A percentile compares a stretch with the other conserved stretches of the same genome.
Conservation (phyloP, 148 eudicot genomes). For the Arbutus unedo region DNA sequence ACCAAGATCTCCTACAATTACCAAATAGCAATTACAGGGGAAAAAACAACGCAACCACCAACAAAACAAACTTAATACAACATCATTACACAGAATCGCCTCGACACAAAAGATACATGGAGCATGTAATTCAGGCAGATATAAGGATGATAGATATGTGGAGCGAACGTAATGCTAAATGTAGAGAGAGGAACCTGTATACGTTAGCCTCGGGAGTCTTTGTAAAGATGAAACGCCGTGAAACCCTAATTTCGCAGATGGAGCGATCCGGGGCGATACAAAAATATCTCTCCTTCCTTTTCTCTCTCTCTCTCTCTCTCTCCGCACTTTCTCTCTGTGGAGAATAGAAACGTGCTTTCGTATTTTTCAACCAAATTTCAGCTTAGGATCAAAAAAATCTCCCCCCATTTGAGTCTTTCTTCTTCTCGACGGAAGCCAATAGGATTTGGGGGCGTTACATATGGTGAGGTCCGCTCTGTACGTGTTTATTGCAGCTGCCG, state of each 20-base stretch:
- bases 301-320: conserved; percentile 10
- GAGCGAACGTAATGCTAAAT: not conserved
- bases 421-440: not conserved
- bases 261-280: conserved; percentile 15
- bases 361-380: not conserved
- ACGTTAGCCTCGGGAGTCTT: not conserved
- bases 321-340: not conserved
- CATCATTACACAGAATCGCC: conserved; percentile 6
- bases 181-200: not conserved
- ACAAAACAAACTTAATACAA: not conserved
- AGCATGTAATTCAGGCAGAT: not conserved
- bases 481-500: not conserved
- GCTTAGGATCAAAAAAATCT: not conserved
- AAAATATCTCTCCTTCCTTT: conserved; percentile 12
- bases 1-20: conserved; percentile 6
- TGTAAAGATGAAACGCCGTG: conserved; percentile 8
- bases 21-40: not conserved
- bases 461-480: not conserved
- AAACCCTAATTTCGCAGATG: conserved; percentile 18
- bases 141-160: not conserved
- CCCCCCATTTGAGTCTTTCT: not conserved
- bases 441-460: not conserved
- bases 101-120: no score
- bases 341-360: not conserved
- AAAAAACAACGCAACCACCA: not conserved